phyloP scores from a whole-genome alignment of 2,329 filamentous ascomycete genomes.

The Penicillium vulpinum region DNA sequence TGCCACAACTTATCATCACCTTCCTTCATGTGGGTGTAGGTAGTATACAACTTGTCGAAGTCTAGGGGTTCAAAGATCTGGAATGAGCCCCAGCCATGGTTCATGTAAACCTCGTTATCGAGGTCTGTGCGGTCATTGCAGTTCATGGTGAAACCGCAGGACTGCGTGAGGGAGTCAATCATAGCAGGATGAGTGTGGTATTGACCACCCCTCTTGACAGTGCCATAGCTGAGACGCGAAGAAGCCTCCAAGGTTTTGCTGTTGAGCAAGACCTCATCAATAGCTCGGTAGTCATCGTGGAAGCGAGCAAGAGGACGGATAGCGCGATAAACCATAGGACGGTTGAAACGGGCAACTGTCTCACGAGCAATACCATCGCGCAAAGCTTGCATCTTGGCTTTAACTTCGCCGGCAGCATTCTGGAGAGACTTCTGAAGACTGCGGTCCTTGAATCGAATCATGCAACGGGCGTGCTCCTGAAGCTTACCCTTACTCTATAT shows the following conservation, averaged over 20 bases:
- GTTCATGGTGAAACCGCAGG: conserved; percentile 19
- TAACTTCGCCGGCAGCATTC: neutral
- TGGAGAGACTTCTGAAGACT: neutral
- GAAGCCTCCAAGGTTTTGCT: conserved; percentile 3
- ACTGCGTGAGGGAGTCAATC: conserved; percentile 18
- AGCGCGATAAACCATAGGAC: conserved; percentile 4
- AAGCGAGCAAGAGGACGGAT: conserved; percentile 3
- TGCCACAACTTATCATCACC: neutral
- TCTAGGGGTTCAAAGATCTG: conserved; percentile 11
- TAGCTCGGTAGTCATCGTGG: conserved; percentile 8
- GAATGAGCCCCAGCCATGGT: conserved; percentile 18
- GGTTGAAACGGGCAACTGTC: conserved; percentile 1
- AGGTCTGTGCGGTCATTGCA: conserved; percentile 14
- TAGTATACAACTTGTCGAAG: conserved; percentile 12
- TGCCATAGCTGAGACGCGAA: neutral
- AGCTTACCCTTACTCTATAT: neutral
- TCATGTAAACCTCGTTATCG: conserved; percentile 16
- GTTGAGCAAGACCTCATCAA: conserved; percentile 4
- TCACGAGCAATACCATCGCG: neutral
- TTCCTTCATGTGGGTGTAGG: conserved; percentile 1
- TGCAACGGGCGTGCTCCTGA: neutral
- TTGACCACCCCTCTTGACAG: conserved; percentile 1
- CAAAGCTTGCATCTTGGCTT: conserved; percentile 2
- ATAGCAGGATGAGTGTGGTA: conserved; percentile 15
- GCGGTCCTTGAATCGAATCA: neutral